Conservation (phyloP, 768 basidiomycete species). For the Ephemerocybe angulata region DNA sequence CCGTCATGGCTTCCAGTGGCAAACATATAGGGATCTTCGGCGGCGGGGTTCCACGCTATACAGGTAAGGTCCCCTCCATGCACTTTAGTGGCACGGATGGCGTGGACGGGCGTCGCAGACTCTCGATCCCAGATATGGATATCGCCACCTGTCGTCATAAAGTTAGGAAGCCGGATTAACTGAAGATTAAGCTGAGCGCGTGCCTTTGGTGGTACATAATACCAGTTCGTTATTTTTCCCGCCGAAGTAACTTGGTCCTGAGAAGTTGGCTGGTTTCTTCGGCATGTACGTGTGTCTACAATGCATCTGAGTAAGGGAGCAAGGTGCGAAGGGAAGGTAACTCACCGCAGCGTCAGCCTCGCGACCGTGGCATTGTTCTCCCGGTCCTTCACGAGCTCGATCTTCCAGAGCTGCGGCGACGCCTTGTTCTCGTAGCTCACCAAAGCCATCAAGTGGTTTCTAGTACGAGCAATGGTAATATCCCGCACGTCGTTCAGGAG, state of each 20-base stretch:
- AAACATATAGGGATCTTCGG: conserved; percentile 65
- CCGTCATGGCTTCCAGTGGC: conserved; percentile 80
- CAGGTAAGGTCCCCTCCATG: conserved; percentile 72
- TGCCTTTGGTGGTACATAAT: conserved; percentile 74
- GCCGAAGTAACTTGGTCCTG: conserved; percentile 80
- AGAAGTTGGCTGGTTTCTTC: conserved; percentile 64
- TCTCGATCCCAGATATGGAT: conserved; percentile 87
- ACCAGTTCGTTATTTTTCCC: conserved; percentile 77
- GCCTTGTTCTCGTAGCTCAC: conserved; percentile 75
- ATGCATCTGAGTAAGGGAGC: too few species aligned
- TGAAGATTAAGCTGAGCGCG: too few species aligned
- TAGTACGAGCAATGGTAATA: conserved; percentile 53
- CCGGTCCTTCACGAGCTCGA: conserved; percentile 59
- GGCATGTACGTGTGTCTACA: conserved; percentile 79
- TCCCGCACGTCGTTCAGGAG: conserved; percentile 71
- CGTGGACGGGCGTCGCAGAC: conserved; percentile 67
- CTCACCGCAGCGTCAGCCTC: conserved; percentile 38
- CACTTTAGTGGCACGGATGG: conserved; percentile 59
- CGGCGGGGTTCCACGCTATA: conserved; percentile 73
- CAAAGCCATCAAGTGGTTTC: conserved; percentile 53
- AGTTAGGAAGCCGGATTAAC: background rate
- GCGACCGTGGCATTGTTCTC: conserved; percentile 32
- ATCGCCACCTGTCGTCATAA: conserved; percentile 62
- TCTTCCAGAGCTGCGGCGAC: conserved; percentile 75
- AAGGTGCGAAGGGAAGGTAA: too few species aligned